A percentile compares a stretch with the other conserved stretches of the same genome.
Conservation (phyloP, 768 basidiomycete genomes). For the Amanita fuliginea region DNA sequence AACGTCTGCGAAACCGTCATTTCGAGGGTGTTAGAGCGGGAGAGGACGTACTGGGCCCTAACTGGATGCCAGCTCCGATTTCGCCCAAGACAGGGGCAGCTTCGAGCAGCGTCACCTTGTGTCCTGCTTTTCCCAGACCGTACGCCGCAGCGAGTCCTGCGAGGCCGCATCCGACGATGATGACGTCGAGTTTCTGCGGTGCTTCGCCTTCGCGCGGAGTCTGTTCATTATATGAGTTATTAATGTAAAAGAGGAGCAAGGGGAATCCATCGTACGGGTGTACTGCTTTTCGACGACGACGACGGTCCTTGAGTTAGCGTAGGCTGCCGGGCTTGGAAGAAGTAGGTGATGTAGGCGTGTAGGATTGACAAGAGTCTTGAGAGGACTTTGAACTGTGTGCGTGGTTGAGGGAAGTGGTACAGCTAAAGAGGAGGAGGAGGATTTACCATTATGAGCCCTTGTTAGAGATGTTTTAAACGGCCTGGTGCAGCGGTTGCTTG, state of each 20-base stretch:
- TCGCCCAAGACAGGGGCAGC: conserved; percentile 25
- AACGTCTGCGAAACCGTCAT: conserved; percentile 13
- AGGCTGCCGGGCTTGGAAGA: not conserved
- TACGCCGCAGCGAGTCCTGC: conserved; percentile 38
- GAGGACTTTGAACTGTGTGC: not conserved
- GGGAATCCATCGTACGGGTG: not conserved
- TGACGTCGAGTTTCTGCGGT: conserved; percentile 14
- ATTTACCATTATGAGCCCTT: no score
- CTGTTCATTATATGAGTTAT: not conserved
- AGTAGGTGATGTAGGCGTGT: not conserved
- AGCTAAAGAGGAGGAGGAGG: no score
- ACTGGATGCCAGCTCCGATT: conserved; percentile 43
- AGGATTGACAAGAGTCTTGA: not conserved
- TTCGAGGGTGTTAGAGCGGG: no score
- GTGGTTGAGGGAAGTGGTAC: not conserved
- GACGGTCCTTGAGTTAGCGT: not conserved
- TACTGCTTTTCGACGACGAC: not conserved
- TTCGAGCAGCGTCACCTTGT: conserved; percentile 38
- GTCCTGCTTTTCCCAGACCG: conserved; percentile 33
- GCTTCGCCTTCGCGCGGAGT: not conserved
- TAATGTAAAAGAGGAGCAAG: not conserved
- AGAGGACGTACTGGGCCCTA: conserved; percentile 15
- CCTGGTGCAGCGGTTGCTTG: no score
- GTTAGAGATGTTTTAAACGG: no score
- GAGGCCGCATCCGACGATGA: conserved; percentile 40